phyloP scores from a whole-genome alignment of 805 yeast species.

The Kodamaea kakaduensis region DNA sequence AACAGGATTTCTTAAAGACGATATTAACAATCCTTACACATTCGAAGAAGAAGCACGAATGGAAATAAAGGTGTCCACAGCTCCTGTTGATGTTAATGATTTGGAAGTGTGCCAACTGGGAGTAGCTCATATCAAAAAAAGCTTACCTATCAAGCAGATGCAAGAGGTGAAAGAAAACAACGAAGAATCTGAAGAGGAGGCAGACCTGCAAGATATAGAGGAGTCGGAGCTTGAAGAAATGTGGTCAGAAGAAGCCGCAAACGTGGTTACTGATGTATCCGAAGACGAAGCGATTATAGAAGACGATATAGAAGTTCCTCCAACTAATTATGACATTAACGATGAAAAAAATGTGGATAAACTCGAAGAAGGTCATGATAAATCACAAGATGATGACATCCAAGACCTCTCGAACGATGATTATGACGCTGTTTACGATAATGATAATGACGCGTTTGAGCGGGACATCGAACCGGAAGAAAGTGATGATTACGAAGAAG shows the following conservation, averaged over 20 bases:
- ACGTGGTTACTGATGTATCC: not conserved
- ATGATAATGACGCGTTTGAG: constrained; percentile 8
- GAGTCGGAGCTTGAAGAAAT: constrained; percentile 2
- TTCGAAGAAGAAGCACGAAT: constrained; percentile 54
- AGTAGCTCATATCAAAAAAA: constrained; percentile 12
- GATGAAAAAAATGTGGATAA: not conserved
- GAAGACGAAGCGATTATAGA: constrained; percentile 10
- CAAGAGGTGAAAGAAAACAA: constrained; percentile 7
- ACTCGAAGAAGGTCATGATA: constrained; percentile 1
- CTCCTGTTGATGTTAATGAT: constrained; percentile 17
- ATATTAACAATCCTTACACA: constrained; percentile 57
- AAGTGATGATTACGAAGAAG: constrained; percentile 23
- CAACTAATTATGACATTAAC: constrained; percentile 1
- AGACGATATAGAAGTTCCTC: constrained; percentile 8
- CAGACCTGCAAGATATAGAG: not conserved
- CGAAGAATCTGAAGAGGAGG: constrained; percentile 2
- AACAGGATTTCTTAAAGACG: constrained; percentile 62
- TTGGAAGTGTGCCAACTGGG: constrained; percentile 37
- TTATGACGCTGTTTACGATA: too few species aligned
- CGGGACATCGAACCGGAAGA: constrained; percentile 21
- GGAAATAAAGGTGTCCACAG: constrained; percentile 31
- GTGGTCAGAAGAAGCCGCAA: constrained; percentile 3
- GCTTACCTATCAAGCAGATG: constrained; percentile 11
- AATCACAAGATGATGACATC: constrained; percentile 5
- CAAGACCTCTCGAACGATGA: too few species aligned